These are phyloP conservation scores for Diplosphaera chodatii DNA, from an alignment of 139 green algal genomes.

Conservation along the genomic window DNA sequence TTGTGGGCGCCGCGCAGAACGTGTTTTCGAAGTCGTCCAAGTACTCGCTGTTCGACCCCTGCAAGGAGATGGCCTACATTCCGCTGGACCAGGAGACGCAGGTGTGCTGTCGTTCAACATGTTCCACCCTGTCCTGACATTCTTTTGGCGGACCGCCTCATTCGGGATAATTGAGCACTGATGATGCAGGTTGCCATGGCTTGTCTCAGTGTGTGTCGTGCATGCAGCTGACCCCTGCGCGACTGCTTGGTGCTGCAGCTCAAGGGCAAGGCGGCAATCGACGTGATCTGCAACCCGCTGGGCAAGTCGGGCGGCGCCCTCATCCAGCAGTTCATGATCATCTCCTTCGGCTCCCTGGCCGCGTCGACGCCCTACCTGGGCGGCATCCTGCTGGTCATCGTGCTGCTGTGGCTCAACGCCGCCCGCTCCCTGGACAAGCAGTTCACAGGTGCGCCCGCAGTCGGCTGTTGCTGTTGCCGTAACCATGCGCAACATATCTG, in stretches of 20 bases:
- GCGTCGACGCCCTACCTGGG: conserved; percentile 95
- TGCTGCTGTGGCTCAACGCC: conserved; percentile 83
- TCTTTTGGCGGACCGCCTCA: too few species aligned
- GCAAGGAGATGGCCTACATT: conserved; percentile 99
- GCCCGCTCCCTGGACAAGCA: conserved; percentile 74
- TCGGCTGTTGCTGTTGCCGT: too few species aligned
- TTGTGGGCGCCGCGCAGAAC: conserved; percentile 96
- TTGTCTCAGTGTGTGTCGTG: too few species aligned
- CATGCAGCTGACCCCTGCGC: too few species aligned
- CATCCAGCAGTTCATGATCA: conserved; percentile 98
- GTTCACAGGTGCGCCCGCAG: conserved; percentile 13
- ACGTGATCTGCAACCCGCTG: conserved; percentile 99
- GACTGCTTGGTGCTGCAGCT: too few species aligned
- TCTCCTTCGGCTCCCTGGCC: conserved; percentile 93
- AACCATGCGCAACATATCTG: too few species aligned
- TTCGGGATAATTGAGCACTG: too few species aligned
- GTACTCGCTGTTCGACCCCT: conserved; percentile 99
- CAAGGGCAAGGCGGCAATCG: conserved; percentile 99
- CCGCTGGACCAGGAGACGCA: conserved; percentile 90
- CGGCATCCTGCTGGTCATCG: conserved; percentile 85
- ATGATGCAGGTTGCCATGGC: too few species aligned
- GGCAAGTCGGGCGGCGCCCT: conserved; percentile 96
- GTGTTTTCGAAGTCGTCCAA: conserved; percentile 97
- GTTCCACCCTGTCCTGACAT: too few species aligned
- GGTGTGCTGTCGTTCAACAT: conserved; percentile 17